Evolutionary conservation across 2,329 filamentous ascomycete genomes (phyloP).

Genomic region (Pseudocercospora fijiensis): DNA sequence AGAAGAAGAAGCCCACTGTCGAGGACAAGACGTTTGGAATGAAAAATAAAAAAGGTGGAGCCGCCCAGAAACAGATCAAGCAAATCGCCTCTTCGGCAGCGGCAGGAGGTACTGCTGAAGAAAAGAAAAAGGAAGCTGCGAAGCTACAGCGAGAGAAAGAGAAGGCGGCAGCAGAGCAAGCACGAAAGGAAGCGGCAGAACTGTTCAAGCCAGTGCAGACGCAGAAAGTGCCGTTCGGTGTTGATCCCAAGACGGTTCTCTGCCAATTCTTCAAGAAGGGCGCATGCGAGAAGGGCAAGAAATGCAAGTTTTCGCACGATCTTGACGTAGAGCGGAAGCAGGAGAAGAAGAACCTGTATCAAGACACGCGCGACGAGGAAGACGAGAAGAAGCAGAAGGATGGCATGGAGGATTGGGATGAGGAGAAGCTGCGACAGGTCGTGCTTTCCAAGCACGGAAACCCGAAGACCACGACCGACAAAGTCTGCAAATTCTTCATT

Average conservation of each 20-base stretch:
- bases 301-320: conserved; percentile 98
- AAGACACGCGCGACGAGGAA: conserved; percentile 72
- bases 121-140: conserved; percentile 74
- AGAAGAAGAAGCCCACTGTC: conserved; percentile 66
- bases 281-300: conserved; percentile 90
- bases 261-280: conserved; percentile 98
- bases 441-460: conserved; percentile 97
- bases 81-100: conserved; percentile 74
- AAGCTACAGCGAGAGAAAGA: conserved; percentile 72
- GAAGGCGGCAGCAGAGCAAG: conserved; percentile 85
- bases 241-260: conserved; percentile 95
- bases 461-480: conserved; percentile 90
- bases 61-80: conserved; percentile 85
- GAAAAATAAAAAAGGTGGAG: conserved; percentile 98
- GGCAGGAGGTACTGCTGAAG: conserved; percentile 75
- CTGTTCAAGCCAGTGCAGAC: conserved; percentile 89
- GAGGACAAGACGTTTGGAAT: conserved; percentile 95
- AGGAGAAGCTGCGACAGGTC: conserved; percentile 88
- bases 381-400: conserved; percentile 77
- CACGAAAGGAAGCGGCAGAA: conserved; percentile 74
- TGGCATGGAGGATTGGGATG: conserved; percentile 95
- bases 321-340: conserved; percentile 83
- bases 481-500: conserved; percentile 99
- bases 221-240: conserved; percentile 97
- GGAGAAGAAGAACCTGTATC: conserved; percentile 88